Conservation (phyloP, 257 asterid species). For the Voacanga thouarsii region DNA sequence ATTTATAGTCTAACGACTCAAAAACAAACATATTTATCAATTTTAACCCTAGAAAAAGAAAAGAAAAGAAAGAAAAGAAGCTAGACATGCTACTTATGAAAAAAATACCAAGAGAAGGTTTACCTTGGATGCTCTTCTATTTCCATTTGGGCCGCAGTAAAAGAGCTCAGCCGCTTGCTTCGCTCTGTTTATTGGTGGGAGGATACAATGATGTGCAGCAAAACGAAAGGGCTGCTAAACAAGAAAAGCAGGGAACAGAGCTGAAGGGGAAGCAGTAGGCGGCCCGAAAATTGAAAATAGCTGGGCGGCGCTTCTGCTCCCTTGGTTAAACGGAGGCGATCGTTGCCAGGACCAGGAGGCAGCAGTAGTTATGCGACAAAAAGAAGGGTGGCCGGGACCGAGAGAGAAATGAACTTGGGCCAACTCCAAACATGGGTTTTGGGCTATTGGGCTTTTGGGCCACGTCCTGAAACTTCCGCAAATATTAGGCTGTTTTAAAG, state of each 20-base stretch:
- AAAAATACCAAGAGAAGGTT: too few species aligned
- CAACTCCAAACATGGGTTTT: too few species aligned
- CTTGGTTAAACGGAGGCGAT: background rate
- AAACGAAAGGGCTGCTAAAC: background rate
- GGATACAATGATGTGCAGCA: background rate
- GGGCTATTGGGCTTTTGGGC: too few species aligned
- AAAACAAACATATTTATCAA: background rate
- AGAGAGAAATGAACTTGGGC: too few species aligned
- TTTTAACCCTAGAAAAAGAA: background rate
- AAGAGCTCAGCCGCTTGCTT: background rate
- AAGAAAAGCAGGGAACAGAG: background rate
- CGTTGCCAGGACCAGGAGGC: too few species aligned
- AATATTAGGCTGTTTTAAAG: too few species aligned
- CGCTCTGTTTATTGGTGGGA: background rate
- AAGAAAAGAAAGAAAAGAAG: background rate
- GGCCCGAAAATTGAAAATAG: too few species aligned
- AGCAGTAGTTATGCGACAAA: too few species aligned
- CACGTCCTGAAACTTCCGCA: too few species aligned
- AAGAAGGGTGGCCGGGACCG: too few species aligned
- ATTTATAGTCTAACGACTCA: background rate
- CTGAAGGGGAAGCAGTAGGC: too few species aligned
- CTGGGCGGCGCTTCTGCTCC: background rate
- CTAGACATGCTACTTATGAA: background rate
- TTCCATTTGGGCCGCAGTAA: slow-evolving; percentile 1
- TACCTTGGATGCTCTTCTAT: background rate